These are phyloP conservation scores for Aspergillus japonicus DNA, from an alignment of 2,329 filamentous ascomycete genomes.

Conservation along the genomic window DNA sequence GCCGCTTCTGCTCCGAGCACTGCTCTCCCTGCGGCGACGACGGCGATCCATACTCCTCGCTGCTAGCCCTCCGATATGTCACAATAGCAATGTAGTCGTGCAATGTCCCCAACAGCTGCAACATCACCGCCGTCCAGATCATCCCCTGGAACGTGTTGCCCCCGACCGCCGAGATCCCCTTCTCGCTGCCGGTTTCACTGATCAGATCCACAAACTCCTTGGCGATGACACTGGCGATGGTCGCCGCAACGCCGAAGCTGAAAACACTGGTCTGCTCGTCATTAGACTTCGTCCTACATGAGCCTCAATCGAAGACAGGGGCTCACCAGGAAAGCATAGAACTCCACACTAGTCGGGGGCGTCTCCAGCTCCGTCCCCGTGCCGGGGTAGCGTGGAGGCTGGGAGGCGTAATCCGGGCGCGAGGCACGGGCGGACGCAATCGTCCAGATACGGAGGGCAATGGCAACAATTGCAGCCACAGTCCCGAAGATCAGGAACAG, in stretches of 20 bases:
- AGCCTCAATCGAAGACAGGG: neutral
- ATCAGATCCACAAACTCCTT: conserved; percentile 8
- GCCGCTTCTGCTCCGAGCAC: conserved; percentile 6
- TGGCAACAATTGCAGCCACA: neutral
- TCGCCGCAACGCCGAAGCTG: neutral
- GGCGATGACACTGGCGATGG: conserved; percentile 7
- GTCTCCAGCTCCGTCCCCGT: neutral
- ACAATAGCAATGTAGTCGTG: neutral
- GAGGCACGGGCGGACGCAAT: neutral
- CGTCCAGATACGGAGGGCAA: neutral
- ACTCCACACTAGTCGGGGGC: neutral
- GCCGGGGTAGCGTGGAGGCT: neutral
- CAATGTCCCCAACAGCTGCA: conserved; percentile 1
- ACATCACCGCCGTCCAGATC: conserved; percentile 6
- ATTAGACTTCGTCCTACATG: neutral
- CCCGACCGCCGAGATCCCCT: conserved; percentile 1
- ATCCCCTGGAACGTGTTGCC: conserved; percentile 4
- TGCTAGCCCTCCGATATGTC: neutral
- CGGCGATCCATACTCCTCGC: neutral
- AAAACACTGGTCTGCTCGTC: neutral
- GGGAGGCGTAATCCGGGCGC: neutral
- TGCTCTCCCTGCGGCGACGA: neutral
- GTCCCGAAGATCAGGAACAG: conserved; percentile 7
- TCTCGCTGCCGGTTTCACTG: neutral
- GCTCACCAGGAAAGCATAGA: conserved; percentile 1